Conservation (phyloP, 2,329 filamentous ascomycete genomes). For the Monilinia polystroma region DNA sequence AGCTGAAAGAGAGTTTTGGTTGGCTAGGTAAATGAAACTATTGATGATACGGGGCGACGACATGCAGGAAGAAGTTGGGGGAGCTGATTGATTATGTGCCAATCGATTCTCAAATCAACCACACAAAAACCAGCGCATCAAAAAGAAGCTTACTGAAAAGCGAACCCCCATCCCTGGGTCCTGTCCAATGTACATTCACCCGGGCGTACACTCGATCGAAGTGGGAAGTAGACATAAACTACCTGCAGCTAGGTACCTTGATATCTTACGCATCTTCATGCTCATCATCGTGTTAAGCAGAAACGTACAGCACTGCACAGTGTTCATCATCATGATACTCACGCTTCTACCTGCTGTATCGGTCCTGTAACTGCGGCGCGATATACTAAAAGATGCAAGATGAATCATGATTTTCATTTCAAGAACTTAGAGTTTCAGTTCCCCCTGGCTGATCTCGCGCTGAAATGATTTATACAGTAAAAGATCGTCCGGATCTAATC, state of each 20-base stretch:
- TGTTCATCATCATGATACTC: too few species aligned
- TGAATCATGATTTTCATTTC: constrained; percentile 13
- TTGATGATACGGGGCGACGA: constrained; percentile 20
- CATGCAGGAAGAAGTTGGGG: constrained; percentile 17
- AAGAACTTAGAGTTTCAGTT: constrained; percentile 14
- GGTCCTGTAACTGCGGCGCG: too few species aligned
- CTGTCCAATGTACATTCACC: neutral
- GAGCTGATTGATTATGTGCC: constrained; percentile 17
- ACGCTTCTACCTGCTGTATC: neutral
- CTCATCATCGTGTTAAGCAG: constrained; percentile 4
- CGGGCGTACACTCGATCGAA: constrained; percentile 4
- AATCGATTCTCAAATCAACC: constrained; percentile 21
- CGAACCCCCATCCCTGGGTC: neutral
- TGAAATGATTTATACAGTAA: constrained; percentile 5
- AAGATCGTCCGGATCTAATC: constrained; percentile 9
- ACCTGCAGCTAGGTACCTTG: neutral
- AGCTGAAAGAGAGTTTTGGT: neutral
- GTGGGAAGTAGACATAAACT: neutral
- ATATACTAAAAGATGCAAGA: neutral
- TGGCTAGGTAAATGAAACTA: constrained; percentile 20
- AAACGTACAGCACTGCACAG: neutral
- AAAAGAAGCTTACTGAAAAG: neutral
- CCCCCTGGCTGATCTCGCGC: constrained; percentile 14
- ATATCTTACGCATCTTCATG: constrained; percentile 3
- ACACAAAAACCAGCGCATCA: constrained; percentile 22